A percentile compares a stretch with the other conserved stretches of the same genome.
Evolutionary conservation across 1,284 basidiomycete genomes (phyloP).

Genomic region (Omphalotus olearius): DNA sequence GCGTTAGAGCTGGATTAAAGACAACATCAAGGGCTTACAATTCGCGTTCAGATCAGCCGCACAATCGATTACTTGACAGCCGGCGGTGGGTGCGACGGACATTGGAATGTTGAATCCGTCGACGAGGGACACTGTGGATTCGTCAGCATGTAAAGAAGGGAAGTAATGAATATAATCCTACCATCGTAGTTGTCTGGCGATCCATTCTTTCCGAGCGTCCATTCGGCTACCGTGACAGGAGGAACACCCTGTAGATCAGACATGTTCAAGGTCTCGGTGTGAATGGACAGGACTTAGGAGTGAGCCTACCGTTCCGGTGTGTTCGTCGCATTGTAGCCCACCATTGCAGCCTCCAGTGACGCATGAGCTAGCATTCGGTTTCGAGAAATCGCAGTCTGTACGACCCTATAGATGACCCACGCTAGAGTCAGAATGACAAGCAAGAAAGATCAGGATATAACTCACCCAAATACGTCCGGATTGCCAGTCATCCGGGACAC

Average conservation of each 20-base stretch:
- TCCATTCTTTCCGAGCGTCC: constrained; percentile 38
- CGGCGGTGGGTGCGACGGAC: constrained; percentile 45
- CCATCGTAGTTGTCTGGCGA: constrained; percentile 44
- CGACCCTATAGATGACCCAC: constrained; percentile 32
- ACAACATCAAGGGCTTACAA: constrained; percentile 26
- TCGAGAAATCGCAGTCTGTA: constrained; percentile 44
- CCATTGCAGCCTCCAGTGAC: constrained; percentile 55
- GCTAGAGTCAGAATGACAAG: not conserved
- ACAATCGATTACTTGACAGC: constrained; percentile 49
- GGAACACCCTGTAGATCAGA: constrained; percentile 25
- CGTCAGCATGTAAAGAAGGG: not conserved
- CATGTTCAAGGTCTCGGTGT: not conserved
- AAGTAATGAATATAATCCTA: constrained; percentile 18
- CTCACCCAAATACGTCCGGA: constrained; percentile 45
- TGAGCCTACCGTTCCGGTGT: constrained; percentile 42
- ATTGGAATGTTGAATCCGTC: constrained; percentile 60
- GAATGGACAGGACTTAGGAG: not conserved
- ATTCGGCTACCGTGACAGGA: constrained; percentile 59
- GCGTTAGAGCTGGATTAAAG: not conserved
- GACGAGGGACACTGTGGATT: constrained; percentile 40
- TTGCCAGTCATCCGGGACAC: constrained; percentile 45
- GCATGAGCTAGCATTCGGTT: constrained; percentile 51
- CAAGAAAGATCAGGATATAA: not conserved
- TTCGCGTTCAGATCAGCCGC: constrained; percentile 47
- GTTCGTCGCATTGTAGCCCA: constrained; percentile 25